Evolutionary conservation across 345 rosid genomes (phyloP).

Genomic region (Pugionium dolabratum): DNA sequence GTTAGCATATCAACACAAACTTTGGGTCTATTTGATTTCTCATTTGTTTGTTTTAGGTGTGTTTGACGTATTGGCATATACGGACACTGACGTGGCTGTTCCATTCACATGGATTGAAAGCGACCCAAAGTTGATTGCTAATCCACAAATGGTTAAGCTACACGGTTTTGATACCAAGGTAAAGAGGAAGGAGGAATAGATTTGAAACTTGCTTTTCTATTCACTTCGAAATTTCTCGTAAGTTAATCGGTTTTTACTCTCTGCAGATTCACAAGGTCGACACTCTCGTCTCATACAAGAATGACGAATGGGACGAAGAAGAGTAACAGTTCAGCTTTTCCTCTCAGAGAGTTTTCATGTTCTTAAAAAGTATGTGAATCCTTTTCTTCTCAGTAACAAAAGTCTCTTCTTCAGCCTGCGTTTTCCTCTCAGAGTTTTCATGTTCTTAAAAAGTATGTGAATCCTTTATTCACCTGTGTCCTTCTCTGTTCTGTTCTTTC

Average conservation of each 20-base stretch:
- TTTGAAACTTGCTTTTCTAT: background rate
- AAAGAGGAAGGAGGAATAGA: constrained; percentile 6
- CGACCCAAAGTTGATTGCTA: constrained; percentile 88
- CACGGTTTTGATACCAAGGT: constrained; percentile 97
- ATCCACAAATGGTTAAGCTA: constrained; percentile 98
- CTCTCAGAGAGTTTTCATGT: constrained; percentile 4
- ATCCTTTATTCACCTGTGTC: constrained; percentile 61
- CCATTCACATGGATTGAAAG: constrained; percentile 98
- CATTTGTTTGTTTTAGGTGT: constrained; percentile 53
- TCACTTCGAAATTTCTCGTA: background rate
- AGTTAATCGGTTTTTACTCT: background rate
- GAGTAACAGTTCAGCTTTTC: constrained; percentile 23
- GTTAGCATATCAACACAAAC: no score
- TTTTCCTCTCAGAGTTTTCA: constrained; percentile 15
- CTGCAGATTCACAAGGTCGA: constrained; percentile 93
- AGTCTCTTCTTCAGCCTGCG: background rate
- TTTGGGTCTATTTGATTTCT: background rate
- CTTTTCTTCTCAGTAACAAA: constrained; percentile 39
- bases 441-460: constrained; percentile 41
- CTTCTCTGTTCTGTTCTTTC: constrained; percentile 5
- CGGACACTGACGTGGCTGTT: constrained; percentile 84
- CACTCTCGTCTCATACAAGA: constrained; percentile 94
- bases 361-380: constrained; percentile 45
- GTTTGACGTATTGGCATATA: constrained; percentile 92
- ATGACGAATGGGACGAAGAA: constrained; percentile 91